Conservation (phyloP, 2,329 filamentous ascomycete species). For the Botrytis paeoniae region DNA sequence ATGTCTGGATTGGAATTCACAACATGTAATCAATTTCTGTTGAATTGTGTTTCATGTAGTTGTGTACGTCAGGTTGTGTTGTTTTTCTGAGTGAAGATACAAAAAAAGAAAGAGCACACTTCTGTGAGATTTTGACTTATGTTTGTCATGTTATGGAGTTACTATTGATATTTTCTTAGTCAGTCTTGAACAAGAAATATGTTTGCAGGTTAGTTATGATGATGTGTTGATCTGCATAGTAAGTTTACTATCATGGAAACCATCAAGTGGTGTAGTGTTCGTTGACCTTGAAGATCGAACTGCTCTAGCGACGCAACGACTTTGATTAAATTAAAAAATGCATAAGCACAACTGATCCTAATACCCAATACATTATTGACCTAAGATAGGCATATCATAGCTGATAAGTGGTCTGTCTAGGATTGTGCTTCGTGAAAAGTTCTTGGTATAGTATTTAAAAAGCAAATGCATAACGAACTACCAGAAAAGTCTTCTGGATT, state of each 20-base stretch:
- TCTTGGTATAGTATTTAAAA: neutral
- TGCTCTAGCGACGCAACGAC: neutral
- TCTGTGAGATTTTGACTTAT: neutral
- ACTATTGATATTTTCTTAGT: neutral
- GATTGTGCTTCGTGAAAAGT: neutral
- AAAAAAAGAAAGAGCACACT: neutral
- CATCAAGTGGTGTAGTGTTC: neutral
- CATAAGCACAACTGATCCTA: neutral
- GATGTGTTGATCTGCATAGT: rapidly evolving
- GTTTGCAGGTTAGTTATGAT: rapidly evolving
- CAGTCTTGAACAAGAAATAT: no score
- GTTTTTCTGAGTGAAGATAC: neutral
- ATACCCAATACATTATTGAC: neutral
- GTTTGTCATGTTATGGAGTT: neutral
- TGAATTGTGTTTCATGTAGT: no score
- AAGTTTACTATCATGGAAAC: no score
- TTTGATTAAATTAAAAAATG: no score
- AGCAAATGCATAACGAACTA: neutral
- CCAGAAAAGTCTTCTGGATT: neutral
- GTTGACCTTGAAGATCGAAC: neutral
- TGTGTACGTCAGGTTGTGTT: neutral
- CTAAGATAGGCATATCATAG: neutral
- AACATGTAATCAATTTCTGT: neutral
- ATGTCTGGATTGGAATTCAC: rapidly evolving
- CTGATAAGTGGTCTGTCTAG: neutral